Conservation (phyloP, 179 eudicot species). For the Silene vulgaris region DNA sequence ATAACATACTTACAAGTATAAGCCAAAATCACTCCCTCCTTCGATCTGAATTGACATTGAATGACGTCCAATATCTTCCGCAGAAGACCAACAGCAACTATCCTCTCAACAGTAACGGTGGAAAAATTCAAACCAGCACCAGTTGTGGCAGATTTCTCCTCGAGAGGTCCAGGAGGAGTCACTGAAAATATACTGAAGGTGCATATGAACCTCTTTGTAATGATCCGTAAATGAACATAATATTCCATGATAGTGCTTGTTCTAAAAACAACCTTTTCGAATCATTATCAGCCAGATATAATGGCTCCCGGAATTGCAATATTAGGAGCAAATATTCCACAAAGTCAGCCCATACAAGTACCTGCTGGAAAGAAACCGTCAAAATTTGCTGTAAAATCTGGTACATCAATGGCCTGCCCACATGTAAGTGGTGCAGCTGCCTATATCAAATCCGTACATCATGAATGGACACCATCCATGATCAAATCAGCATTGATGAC, state of each 20-base stretch:
- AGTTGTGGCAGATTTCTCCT: slow-evolving; percentile 43
- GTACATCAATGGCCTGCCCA: slow-evolving; percentile 96
- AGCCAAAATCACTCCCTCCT: slow-evolving; percentile 1
- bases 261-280: slow-evolving; percentile 14
- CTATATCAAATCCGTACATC: slow-evolving; percentile 65
- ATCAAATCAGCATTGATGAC: slow-evolving; percentile 92
- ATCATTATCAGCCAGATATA: slow-evolving; percentile 62
- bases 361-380: slow-evolving; percentile 33
- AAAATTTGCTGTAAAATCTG: slow-evolving; percentile 47
- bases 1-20: background rate
- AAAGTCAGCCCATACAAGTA: slow-evolving; percentile 31
- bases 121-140: slow-evolving; percentile 37
- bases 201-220: background rate
- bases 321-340: slow-evolving; percentile 74
- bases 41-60: background rate
- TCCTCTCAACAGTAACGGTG: slow-evolving; percentile 33
- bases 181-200: slow-evolving; percentile 48
- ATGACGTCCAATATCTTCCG: slow-evolving; percentile 17
- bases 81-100: slow-evolving; percentile 43
- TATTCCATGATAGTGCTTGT: background rate
- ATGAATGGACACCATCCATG: slow-evolving; percentile 78
- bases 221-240: background rate
- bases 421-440: slow-evolving; percentile 87
- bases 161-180: slow-evolving; percentile 43
- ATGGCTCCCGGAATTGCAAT: slow-evolving; percentile 85